These are phyloP conservation scores for Cystoderma amianthinum DNA, from an alignment of 768 basidiomycete genomes.

Conservation along the genomic window DNA sequence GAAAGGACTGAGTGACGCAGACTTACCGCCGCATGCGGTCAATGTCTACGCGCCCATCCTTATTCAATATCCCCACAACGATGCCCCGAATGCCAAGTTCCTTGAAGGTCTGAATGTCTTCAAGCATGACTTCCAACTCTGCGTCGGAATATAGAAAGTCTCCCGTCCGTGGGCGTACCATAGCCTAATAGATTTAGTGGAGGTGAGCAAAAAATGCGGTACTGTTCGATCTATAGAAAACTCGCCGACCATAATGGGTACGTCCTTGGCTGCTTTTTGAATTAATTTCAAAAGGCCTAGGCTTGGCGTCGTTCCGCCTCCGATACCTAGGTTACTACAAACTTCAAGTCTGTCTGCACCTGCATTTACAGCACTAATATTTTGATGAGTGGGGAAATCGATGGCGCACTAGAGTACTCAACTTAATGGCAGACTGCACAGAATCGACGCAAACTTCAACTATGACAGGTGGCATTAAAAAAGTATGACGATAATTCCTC, in stretches of 20 bases:
- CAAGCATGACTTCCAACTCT: slow-evolving; percentile 69
- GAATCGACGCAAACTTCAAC: slow-evolving; percentile 78
- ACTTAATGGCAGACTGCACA: slow-evolving; percentile 64
- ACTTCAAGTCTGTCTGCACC: slow-evolving; percentile 77
- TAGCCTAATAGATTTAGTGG: slow-evolving; percentile 37
- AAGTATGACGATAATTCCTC: no score
- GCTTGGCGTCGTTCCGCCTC: slow-evolving; percentile 81
- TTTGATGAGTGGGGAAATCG: slow-evolving; percentile 6
- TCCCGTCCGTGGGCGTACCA: slow-evolving; percentile 76
- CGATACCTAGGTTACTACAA: slow-evolving; percentile 61
- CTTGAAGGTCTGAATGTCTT: slow-evolving; percentile 63
- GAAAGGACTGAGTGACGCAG: not conserved
- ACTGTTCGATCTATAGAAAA: not conserved
- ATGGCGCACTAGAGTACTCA: slow-evolving; percentile 7
- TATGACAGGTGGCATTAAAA: slow-evolving; percentile 10
- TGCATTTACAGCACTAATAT: slow-evolving; percentile 54
- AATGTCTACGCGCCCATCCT: slow-evolving; percentile 53
- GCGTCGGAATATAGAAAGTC: slow-evolving; percentile 68
- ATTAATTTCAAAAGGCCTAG: slow-evolving; percentile 65
- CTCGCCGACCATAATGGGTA: slow-evolving; percentile 60
- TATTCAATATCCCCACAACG: slow-evolving; percentile 57
- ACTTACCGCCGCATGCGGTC: slow-evolving; percentile 47
- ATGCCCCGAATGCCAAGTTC: slow-evolving; percentile 52
- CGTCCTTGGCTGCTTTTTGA: slow-evolving; percentile 34
- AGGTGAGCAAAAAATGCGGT: slow-evolving; percentile 1